Conservation (phyloP, 495 filamentous ascomycete species). For the Podospora tetraspora region DNA sequence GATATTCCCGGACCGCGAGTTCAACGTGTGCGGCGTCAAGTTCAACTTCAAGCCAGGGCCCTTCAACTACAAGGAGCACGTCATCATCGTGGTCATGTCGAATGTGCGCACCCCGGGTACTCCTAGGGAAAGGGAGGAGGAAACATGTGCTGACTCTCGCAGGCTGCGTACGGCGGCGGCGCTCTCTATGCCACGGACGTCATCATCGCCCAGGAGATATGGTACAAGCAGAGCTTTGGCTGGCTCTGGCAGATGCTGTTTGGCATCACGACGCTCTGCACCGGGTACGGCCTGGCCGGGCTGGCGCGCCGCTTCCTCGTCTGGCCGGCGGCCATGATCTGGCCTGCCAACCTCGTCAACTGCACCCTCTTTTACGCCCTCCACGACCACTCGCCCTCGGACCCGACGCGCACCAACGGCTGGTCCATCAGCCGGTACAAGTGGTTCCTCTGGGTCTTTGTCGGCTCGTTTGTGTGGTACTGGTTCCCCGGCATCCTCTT, state of each 20-base stretch:
- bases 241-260: constrained; percentile 65
- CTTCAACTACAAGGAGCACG: constrained; percentile 79
- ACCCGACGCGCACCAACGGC: constrained; percentile 54
- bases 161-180: constrained; percentile 45
- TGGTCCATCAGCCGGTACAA: constrained; percentile 62
- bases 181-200: constrained; percentile 47
- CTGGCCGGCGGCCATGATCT: constrained; percentile 67
- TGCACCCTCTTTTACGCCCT: constrained; percentile 61
- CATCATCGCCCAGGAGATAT: constrained; percentile 37
- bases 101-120: constrained; percentile 37
- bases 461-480: constrained; percentile 48
- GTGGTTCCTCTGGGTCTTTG: constrained; percentile 58
- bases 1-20: constrained; percentile 52
- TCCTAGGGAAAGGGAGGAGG: neutral
- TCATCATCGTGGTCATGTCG: constrained; percentile 70
- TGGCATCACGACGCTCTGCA: constrained; percentile 63
- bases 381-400: constrained; percentile 56
- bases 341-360: constrained; percentile 62
- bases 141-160: constrained; percentile 11
- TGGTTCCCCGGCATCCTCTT: constrained; percentile 58
- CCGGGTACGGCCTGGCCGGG: constrained; percentile 68
- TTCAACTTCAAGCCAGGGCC: constrained; percentile 63
- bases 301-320: constrained; percentile 61
- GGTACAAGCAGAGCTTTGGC: constrained; percentile 38
- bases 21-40: constrained; percentile 52